These are phyloP conservation scores for Cystobasidium pallidum DNA, from an alignment of 1,284 basidiomycete genomes.

Conservation along the genomic window DNA sequence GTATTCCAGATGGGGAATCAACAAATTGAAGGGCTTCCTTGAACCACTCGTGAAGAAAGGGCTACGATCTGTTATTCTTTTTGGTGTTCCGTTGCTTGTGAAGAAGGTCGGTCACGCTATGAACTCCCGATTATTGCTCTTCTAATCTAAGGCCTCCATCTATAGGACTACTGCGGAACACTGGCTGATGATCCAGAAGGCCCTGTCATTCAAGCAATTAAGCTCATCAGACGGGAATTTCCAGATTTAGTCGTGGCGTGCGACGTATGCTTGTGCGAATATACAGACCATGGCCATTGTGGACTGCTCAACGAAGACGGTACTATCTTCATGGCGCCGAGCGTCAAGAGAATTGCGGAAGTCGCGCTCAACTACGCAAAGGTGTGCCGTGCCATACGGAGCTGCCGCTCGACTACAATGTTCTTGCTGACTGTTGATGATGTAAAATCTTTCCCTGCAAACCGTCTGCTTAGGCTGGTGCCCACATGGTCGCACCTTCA, in stretches of 20 bases:
- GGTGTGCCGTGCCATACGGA: constrained; percentile 10
- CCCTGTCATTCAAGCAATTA: constrained; percentile 89
- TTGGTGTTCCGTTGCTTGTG: constrained; percentile 87
- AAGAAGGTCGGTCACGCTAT: constrained; percentile 67
- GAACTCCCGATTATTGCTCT: not conserved
- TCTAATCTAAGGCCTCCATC: not conserved
- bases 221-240: constrained; percentile 74
- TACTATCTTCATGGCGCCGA: constrained; percentile 66
- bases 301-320: constrained; percentile 61
- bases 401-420: not conserved
- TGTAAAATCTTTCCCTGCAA: too few species aligned
- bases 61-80: constrained; percentile 87
- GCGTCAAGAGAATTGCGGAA: constrained; percentile 82
- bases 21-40: constrained; percentile 85
- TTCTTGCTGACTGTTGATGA: too few species aligned
- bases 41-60: constrained; percentile 87
- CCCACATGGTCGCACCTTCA: constrained; percentile 96
- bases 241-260: constrained; percentile 84
- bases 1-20: constrained; percentile 75
- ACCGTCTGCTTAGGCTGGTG: constrained; percentile 71
- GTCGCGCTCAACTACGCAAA: constrained; percentile 90
- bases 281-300: constrained; percentile 97
- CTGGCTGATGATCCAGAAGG: constrained; percentile 88
- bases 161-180: constrained; percentile 78
- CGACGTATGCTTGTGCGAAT: constrained; percentile 99